Evolutionary conservation across 441 rosid genomes (phyloP).

Genomic region (Populus hybrid): DNA sequence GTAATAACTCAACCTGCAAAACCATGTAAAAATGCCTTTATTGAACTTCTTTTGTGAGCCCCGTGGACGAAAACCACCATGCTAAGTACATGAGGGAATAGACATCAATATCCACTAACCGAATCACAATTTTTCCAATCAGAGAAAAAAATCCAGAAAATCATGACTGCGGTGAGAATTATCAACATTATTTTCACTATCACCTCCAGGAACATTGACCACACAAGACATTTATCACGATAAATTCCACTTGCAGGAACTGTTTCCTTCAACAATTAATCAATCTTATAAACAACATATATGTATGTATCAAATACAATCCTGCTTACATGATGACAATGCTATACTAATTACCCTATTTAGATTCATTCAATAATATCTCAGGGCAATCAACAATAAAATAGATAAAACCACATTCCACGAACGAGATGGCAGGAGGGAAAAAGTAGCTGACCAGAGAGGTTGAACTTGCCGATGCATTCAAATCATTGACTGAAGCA

Average conservation of each 20-base stretch:
- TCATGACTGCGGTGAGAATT: too few species aligned
- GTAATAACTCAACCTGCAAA: background rate
- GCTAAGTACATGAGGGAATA: background rate
- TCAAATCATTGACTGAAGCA: constrained; percentile 40
- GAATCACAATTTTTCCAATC: background rate
- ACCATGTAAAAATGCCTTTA: background rate
- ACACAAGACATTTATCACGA: too few species aligned
- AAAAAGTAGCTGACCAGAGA: constrained; percentile 47
- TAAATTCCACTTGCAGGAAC: too few species aligned
- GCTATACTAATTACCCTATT: background rate
- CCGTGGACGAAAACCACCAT: background rate
- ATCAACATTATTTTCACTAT: too few species aligned
- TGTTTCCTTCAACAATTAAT: too few species aligned
- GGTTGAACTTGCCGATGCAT: constrained; percentile 41
- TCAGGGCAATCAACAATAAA: background rate
- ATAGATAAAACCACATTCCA: background rate
- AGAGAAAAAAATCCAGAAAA: too few species aligned
- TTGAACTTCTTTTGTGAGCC: background rate
- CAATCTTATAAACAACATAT: background rate
- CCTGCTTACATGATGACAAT: background rate
- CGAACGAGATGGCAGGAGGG: constrained; percentile 12
- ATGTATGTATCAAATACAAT: background rate
- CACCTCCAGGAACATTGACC: too few species aligned
- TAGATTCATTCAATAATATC: background rate
- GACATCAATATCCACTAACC: background rate